Conservation (phyloP, 768 basidiomycete genomes). For the Rhodotorula babjevae region DNA sequence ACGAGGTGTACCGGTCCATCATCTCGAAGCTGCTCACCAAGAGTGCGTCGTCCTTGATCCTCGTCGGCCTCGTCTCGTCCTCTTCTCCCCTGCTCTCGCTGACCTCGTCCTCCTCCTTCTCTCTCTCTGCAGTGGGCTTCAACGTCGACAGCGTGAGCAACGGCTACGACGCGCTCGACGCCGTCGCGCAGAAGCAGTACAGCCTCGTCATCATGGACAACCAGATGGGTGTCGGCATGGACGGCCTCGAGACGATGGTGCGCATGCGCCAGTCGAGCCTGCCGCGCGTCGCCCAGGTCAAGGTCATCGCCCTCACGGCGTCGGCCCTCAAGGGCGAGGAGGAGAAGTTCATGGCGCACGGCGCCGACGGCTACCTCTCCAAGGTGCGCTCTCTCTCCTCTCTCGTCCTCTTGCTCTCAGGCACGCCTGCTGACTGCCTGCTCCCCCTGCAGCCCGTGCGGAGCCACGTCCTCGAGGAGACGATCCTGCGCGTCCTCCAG, state of each 20-base stretch:
- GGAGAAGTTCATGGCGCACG: constrained; percentile 21
- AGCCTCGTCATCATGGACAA: constrained; percentile 31
- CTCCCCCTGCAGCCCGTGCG: constrained; percentile 15
- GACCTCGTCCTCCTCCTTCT: not conserved
- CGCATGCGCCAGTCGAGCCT: constrained; percentile 15
- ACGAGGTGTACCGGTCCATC: constrained; percentile 32
- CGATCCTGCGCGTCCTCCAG: constrained; percentile 19
- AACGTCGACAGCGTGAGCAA: constrained; percentile 18
- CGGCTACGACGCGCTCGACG: constrained; percentile 34
- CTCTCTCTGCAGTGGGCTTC: constrained; percentile 28
- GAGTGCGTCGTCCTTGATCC: constrained; percentile 5
- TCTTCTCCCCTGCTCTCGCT: too few species aligned
- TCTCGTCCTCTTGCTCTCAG: not conserved
- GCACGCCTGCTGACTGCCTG: not conserved
- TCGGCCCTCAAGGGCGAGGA: constrained; percentile 30
- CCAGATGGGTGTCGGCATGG: constrained; percentile 25
- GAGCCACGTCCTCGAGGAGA: constrained; percentile 19
- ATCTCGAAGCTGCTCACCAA: constrained; percentile 25
- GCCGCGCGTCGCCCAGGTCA: constrained; percentile 8
- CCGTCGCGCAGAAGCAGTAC: constrained; percentile 20
- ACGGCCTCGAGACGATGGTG: constrained; percentile 30
- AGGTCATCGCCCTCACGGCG: constrained; percentile 31
- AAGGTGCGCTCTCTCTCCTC: constrained; percentile 9
- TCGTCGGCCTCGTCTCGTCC: too few species aligned
- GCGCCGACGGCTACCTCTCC: constrained; percentile 29